These are phyloP conservation scores for Plasmodium malariae DNA, from an alignment of 169 alveolate species.

Conservation along the genomic window DNA sequence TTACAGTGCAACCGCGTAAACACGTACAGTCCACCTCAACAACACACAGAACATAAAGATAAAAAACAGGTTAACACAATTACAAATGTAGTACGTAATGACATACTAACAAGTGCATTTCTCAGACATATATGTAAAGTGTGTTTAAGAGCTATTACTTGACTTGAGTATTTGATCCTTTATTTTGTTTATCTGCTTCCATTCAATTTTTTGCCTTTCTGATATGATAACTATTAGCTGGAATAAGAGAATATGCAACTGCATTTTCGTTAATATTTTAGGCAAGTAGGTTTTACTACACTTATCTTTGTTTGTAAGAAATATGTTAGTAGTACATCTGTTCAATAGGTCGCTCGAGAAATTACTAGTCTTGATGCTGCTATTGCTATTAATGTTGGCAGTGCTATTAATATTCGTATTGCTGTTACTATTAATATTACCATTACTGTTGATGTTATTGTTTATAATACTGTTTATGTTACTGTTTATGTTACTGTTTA, in stretches of 20 bases:
- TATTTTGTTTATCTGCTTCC: conserved; percentile 32
- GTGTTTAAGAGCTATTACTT: not conserved
- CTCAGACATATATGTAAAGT: too few species aligned
- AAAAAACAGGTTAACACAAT: not conserved
- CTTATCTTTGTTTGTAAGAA: not conserved
- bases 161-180: conserved; percentile 30
- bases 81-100: not conserved
- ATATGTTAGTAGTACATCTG: not conserved
- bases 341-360: not conserved
- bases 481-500: not conserved
- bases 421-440: not conserved
- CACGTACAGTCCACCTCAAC: too few species aligned
- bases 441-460: not conserved
- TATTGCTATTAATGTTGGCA: not conserved
- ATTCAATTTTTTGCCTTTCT: conserved; percentile 62
- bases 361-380: not conserved
- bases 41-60: not conserved
- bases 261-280: conserved; percentile 53
- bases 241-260: conserved; percentile 50
- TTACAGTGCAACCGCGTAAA: too few species aligned
- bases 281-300: conserved; percentile 12
- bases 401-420: not conserved
- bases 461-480: not conserved
- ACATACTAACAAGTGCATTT: not conserved
- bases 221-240: conserved; percentile 57